Base-by-base conservation (phyloP, 2,329 filamentous ascomycete genomes). In the Trichoderma sp. region DNA sequence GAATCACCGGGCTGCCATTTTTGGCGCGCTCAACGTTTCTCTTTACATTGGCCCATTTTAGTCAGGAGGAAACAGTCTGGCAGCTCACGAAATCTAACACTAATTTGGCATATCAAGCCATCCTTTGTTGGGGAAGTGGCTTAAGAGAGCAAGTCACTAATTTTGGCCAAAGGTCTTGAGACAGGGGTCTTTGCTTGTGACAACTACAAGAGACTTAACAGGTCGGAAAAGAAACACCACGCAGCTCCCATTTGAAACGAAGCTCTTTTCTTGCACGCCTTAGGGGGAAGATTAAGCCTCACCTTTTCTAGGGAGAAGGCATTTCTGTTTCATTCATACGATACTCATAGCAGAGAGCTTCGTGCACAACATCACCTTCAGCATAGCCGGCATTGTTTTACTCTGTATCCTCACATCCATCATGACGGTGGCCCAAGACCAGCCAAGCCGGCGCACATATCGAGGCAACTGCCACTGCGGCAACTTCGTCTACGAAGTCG, bases 391-490 rank as follows among this genome's bases (percentile, higher is more conserved):
- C 36, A 5, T 30, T 12, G 6, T 15, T 32, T 26, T 2, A 15
- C 8, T 18, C 12, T 24, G 8, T 11, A 21, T 12, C 7, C 26
- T 30, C 4, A 11, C 12, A 18, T 58, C 12, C 51, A 32, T 18
- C 65, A 68, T 68, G 65, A 32, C 65, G 3, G 14, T 24, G 11
- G 1, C 26, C 3, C 34, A 60, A 30, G 4, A 32, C 24, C 26
- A 32, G 34, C 53, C 53, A 9, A 47, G 0, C 18, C 53, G 32
- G 6, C 81, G 82, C 74, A 84, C 83, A 18, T 87, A 89, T 77
- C 82, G 87, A n/a, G 87, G 86, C 78, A 89, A 86, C 79, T 90
- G 87, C 81, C 87, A 89, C 78, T 90, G 87, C 78, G 84, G 82
- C 8, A 82, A 83, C 57, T 88, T 86, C 74, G 80, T 87, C 74